Evolutionary conservation across 1,139 yeast species (phyloP).

Genomic region (Blastobotrys petasosporus): DNA sequence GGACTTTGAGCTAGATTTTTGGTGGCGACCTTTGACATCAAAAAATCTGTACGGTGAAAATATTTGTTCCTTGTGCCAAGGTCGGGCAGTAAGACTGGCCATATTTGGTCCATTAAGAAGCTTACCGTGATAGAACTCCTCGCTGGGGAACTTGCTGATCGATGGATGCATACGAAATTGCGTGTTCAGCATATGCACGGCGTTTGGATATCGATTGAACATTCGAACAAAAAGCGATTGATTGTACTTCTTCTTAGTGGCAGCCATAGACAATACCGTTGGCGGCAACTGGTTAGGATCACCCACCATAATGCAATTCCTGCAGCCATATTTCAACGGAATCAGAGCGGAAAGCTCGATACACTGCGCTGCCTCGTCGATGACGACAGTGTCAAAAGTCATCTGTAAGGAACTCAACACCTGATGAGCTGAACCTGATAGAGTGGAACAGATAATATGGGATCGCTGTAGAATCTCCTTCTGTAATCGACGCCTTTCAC

Average conservation of each 20-base stretch:
- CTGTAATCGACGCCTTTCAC: slow-evolving; percentile 70
- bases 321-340: slow-evolving; percentile 90
- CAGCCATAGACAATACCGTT: slow-evolving; percentile 89
- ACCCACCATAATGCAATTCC: slow-evolving; percentile 93
- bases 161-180: slow-evolving; percentile 98
- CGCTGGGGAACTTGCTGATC: slow-evolving; percentile 80
- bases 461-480: slow-evolving; percentile 68
- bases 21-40: slow-evolving; percentile 61
- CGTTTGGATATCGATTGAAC: slow-evolving; percentile 60
- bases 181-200: slow-evolving; percentile 74
- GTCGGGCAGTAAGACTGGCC: slow-evolving; percentile 50
- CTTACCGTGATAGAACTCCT: slow-evolving; percentile 67
- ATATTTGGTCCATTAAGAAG: slow-evolving; percentile 73
- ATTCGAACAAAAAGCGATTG: slow-evolving; percentile 92
- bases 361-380: slow-evolving; percentile 98
- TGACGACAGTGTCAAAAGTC: slow-evolving; percentile 84
- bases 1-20: slow-evolving; percentile 61
- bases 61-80: slow-evolving; percentile 59
- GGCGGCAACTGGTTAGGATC: slow-evolving; percentile 99
- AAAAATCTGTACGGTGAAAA: slow-evolving; percentile 77
- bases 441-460: slow-evolving; percentile 83
- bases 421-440: slow-evolving; percentile 94
- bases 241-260: slow-evolving; percentile 73
- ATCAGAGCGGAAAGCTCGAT: slow-evolving; percentile 88
- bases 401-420: slow-evolving; percentile 68